Evolutionary conservation across 192 early-diverging fungal species (phyloP), one percentile per base, ranked within the genome.

Genomic region (Backusella psychrophila): DNA sequence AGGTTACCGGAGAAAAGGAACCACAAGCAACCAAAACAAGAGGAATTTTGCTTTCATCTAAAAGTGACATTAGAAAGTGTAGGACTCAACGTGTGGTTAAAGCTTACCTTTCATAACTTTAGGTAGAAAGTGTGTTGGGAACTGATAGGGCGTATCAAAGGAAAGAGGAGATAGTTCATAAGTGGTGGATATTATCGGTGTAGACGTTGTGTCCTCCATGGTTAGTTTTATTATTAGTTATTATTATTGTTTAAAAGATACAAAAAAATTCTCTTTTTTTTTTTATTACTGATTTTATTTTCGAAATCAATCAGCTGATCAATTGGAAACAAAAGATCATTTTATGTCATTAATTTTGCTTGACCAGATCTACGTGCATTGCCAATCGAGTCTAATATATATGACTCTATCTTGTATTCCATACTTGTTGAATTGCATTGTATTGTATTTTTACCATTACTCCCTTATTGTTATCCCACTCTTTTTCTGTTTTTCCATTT

Each of bases 1-100:
- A 96, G 6, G 98, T 99, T 38, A 99, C 92, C 6, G 98, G 98
- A 1, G 95, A 97, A 80, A 94, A 99, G 0, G 97, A 98, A 23
- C 98, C 98, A 78, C 98, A 99, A 5, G 94, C 97, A 17, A 99
- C 93, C 19, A 98, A 85, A 2, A 98, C 96, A 6, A 98, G 85
- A 23, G 98, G 97, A 8, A 82, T 89, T 79, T 92, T 94, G 11
- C 74, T 82, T 12, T 86, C 85, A 77, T 92, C 91, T 90, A 67
- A 49, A 26, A 66, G 63, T 59, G 56, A 63, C 7, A 29, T 42
- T 66, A 53, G 34, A 4, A 15, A 63, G 46, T 39, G 38, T 19
- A 6, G 66, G n/a, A 46, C 8, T 4, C 19, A 49, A 11, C 0
- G 26, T 34, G 38, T 65, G 11, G 5, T 41, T 74, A 1, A 4